Evolutionary conservation across 2,329 filamentous ascomycete species (phyloP).

Genomic region (Paracoccidioides brasiliensis): DNA sequence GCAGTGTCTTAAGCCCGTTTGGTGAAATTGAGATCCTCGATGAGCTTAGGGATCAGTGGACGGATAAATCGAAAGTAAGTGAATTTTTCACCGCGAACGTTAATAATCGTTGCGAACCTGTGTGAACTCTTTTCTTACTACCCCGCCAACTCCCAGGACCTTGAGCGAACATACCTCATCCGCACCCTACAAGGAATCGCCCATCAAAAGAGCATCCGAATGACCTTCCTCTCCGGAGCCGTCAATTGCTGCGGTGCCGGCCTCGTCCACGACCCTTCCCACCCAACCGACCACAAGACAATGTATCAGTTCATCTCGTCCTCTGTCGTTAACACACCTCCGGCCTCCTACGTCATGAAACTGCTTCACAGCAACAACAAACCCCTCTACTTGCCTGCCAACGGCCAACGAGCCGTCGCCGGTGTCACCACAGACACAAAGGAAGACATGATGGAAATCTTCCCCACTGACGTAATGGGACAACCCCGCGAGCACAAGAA

Average conservation of each 20-base stretch:
- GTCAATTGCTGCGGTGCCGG: constrained; percentile 88
- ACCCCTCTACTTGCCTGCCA: constrained; percentile 76
- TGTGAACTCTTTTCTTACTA: constrained; percentile 3
- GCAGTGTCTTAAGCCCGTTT: constrained; percentile 87
- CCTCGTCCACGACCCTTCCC: constrained; percentile 81
- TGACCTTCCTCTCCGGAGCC: constrained; percentile 88
- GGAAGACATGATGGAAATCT: constrained; percentile 99
- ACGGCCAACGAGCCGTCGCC: constrained; percentile 60
- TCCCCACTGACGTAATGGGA: constrained; percentile 87
- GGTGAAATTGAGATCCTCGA: constrained; percentile 91
- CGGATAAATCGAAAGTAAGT: constrained; percentile 75
- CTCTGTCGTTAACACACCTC: constrained; percentile 79
- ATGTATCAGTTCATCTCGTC: constrained; percentile 98
- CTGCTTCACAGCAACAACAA: constrained; percentile 83
- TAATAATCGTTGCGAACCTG: background rate
- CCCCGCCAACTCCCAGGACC: constrained; percentile 44
- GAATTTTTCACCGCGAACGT: background rate
- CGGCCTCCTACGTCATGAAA: constrained; percentile 74
- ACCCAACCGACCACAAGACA: constrained; percentile 89
- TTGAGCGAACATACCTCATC: constrained; percentile 92
- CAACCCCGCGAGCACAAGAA: constrained; percentile 69
- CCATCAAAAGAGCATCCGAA: constrained; percentile 86
- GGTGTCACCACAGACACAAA: constrained; percentile 73
- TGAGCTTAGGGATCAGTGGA: constrained; percentile 94
- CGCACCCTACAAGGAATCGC: constrained; percentile 89